Conservation (phyloP, 2,329 filamentous ascomycete genomes). For the Pestalotiopsis sp. region DNA sequence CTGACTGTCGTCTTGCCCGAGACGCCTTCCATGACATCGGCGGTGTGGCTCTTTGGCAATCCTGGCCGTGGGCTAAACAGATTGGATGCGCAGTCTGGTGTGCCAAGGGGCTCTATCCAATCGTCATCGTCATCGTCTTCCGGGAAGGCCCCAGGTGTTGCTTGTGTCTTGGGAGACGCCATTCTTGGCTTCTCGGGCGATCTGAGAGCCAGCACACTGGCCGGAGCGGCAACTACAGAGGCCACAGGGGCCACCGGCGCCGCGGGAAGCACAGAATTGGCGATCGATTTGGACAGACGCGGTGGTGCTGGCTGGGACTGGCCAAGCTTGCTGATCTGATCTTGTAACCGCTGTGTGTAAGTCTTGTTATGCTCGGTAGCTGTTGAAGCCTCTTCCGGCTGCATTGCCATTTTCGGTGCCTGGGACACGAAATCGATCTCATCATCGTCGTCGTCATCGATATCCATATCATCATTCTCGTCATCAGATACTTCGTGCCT, state of each 20-base stretch:
- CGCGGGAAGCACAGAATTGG: conserved; percentile 28
- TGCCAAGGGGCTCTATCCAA: conserved; percentile 60
- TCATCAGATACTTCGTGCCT: conserved; percentile 41
- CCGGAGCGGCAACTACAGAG: conserved; percentile 29
- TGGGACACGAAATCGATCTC: conserved; percentile 32
- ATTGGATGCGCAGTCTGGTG: conserved; percentile 35
- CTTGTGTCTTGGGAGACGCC: conserved; percentile 37
- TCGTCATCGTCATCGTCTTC: conserved; percentile 62
- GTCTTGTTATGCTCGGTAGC: conserved; percentile 76
- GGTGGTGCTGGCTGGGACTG: conserved; percentile 55
- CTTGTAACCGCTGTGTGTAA: conserved; percentile 90
- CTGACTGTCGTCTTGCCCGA: conserved; percentile 51
- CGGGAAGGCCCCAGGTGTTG: conserved; percentile 63
- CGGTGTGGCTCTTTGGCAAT: conserved; percentile 62
- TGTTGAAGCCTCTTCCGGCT: conserved; percentile 49
- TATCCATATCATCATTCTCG: conserved; percentile 46
- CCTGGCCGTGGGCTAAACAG: conserved; percentile 51
- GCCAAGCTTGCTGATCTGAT: conserved; percentile 80
- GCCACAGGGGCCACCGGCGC: conserved; percentile 24
- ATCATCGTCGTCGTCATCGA: conserved; percentile 44
- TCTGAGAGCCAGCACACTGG: conserved; percentile 29
- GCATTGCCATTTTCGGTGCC: conserved; percentile 25
- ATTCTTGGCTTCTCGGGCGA: conserved; percentile 40
- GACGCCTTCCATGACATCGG: conserved; percentile 63
- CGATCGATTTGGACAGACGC: conserved; percentile 51